These are phyloP conservation scores for Petunia axillaris DNA, from an alignment of 257 asterid genomes.

Conservation along the genomic window DNA sequence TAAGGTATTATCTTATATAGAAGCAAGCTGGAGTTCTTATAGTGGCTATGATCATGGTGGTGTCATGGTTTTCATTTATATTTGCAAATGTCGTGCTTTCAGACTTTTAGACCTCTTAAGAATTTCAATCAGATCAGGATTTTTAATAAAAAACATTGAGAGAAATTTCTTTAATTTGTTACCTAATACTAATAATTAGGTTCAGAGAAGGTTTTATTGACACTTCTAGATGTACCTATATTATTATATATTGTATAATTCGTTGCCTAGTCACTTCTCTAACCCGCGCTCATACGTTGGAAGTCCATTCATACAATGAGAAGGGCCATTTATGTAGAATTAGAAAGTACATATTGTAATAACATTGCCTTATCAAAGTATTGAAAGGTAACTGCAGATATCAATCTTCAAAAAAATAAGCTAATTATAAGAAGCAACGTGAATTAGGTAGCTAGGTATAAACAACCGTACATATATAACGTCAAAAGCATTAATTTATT, in stretches of 20 bases:
- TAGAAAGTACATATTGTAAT: background rate
- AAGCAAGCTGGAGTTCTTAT: background rate
- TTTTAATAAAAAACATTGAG: background rate
- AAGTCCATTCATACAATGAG: background rate
- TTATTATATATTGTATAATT: background rate
- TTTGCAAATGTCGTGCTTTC: too few relatives aligned
- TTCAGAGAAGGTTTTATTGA: background rate
- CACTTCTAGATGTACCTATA: background rate
- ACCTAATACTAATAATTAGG: background rate
- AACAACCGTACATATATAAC: background rate
- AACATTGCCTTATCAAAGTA: background rate
- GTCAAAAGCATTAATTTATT: background rate
- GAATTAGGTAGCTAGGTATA: constrained; percentile 11
- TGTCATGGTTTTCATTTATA: background rate
- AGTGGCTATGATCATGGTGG: background rate
- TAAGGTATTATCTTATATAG: background rate
- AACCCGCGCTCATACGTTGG: background rate
- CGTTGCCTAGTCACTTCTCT: background rate
- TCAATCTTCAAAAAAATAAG: background rate
- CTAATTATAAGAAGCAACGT: background rate
- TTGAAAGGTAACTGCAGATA: constrained; percentile 14
- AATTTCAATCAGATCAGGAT: background rate
- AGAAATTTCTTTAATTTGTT: background rate
- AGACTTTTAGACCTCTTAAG: background rate
- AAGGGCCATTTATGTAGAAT: background rate